Conservation (phyloP, 768 basidiomycete genomes). For the Lenzites betulinus region DNA sequence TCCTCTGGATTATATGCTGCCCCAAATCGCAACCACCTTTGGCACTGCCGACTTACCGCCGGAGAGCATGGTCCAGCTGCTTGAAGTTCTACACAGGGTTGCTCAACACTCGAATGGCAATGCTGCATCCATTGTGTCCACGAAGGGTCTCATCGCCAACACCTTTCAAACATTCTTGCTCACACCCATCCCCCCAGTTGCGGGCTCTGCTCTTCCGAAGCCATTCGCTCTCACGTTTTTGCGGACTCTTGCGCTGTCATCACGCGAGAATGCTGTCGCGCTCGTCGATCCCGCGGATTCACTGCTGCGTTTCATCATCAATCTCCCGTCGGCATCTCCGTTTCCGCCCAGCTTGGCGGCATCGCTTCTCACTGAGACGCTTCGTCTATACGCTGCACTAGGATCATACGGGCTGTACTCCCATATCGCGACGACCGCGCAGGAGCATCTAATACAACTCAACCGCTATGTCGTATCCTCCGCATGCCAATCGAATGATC, state of each 20-base stretch:
- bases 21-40: conserved; percentile 47
- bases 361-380: conserved; percentile 53
- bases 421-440: conserved; percentile 64
- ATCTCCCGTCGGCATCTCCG: conserved; percentile 49
- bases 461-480: conserved; percentile 47
- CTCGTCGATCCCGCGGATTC: conserved; percentile 61
- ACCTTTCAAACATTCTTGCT: conserved; percentile 61
- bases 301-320: conserved; percentile 70
- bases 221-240: conserved; percentile 61
- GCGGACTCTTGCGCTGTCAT: conserved; percentile 57
- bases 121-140: conserved; percentile 53
- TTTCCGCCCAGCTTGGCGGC: conserved; percentile 41
- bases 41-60: conserved; percentile 45
- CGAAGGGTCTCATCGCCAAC: conserved; percentile 52
- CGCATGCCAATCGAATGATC: conserved; percentile 35
- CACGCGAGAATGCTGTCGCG: conserved; percentile 64
- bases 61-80: conserved; percentile 55
- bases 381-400: conserved; percentile 65
- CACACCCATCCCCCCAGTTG: conserved; percentile 47
- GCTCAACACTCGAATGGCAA: conserved; percentile 57
- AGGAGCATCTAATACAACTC: conserved; percentile 55
- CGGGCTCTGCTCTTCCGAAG: conserved; percentile 36
- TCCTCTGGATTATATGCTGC: conserved; percentile 49
- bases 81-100: conserved; percentile 61
- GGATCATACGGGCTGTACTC: conserved; percentile 81